Percentiles rank a stretch among this genome's conserved stretches.
Evolutionary conservation across 2,329 filamentous ascomycete species (phyloP).

Genomic region (Aspergillus piperis): DNA sequence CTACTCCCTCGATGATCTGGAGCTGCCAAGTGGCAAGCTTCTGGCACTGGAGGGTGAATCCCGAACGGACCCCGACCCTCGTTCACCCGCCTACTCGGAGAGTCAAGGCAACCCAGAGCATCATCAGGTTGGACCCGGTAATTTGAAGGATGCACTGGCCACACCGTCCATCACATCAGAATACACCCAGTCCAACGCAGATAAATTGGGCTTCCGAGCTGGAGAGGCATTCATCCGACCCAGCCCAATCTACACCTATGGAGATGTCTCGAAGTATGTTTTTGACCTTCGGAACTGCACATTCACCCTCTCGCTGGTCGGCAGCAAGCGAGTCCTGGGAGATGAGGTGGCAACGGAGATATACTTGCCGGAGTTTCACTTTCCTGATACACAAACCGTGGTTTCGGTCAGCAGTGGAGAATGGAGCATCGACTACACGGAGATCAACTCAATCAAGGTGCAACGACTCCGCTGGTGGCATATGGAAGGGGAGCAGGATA

Average conservation of each 20-base stretch:
- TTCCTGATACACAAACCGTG: slow-evolving; percentile 70
- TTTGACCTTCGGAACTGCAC: slow-evolving; percentile 81
- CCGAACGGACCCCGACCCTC: slow-evolving; percentile 36
- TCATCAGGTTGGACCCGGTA: slow-evolving; percentile 67
- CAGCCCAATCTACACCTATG: slow-evolving; percentile 73
- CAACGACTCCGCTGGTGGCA: slow-evolving; percentile 94
- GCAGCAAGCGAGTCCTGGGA: slow-evolving; percentile 57
- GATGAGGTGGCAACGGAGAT: slow-evolving; percentile 75
- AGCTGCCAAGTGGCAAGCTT: slow-evolving; percentile 44
- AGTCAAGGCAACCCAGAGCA: slow-evolving; percentile 48
- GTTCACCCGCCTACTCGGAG: slow-evolving; percentile 57
- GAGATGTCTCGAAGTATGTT: slow-evolving; percentile 68
- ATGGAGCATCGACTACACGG: slow-evolving; percentile 79
- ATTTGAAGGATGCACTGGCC: slow-evolving; percentile 71
- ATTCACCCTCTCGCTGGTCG: slow-evolving; percentile 72
- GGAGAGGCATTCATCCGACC: slow-evolving; percentile 93
- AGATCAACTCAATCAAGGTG: slow-evolving; percentile 66
- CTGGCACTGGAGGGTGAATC: slow-evolving; percentile 41
- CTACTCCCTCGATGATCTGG: slow-evolving; percentile 77
- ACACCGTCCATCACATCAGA: slow-evolving; percentile 59
- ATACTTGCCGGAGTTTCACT: slow-evolving; percentile 90
- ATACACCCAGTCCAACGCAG: slow-evolving; percentile 57
- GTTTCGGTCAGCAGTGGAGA: slow-evolving; percentile 82
- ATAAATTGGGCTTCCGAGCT: slow-evolving; percentile 75
- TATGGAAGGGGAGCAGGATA: slow-evolving; percentile 74